These are phyloP conservation scores for Osmanthus fragrans DNA, from an alignment of 257 asterid species.

Conservation along the genomic window DNA sequence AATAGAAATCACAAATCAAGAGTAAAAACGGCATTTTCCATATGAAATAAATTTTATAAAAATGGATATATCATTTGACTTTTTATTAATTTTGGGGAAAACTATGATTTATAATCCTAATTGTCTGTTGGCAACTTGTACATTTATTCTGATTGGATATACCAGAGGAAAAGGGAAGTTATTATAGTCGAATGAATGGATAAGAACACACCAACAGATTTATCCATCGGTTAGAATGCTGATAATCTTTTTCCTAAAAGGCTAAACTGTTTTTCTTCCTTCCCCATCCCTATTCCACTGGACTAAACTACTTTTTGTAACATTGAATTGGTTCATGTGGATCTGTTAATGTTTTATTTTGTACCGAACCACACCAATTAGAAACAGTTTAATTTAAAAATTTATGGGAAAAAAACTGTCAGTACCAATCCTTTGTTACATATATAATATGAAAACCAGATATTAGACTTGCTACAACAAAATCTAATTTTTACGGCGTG, in stretches of 20 bases:
- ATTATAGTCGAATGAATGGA: background rate
- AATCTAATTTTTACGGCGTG: too few relatives aligned
- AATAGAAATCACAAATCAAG: background rate
- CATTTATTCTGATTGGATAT: background rate
- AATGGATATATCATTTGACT: background rate
- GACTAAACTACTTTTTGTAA: too few relatives aligned
- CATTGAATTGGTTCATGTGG: too few relatives aligned
- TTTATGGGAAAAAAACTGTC: too few relatives aligned
- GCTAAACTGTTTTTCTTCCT: background rate
- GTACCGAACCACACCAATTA: too few relatives aligned
- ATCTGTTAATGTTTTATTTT: too few relatives aligned
- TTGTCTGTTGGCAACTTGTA: background rate
- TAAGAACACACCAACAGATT: background rate
- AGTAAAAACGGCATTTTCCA: background rate
- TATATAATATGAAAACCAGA: too few relatives aligned
- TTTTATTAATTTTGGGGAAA: background rate
- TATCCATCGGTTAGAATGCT: background rate
- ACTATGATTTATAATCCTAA: background rate
- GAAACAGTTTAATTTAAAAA: too few relatives aligned
- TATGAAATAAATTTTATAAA: background rate
- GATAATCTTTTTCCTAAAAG: background rate
- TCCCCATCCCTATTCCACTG: background rate
- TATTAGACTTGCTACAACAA: too few relatives aligned
- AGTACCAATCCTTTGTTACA: too few relatives aligned
- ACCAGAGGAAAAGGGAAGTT: background rate